Evolutionary conservation across 257 asterid species (phyloP).

Genomic region (Rubia yunnanensis): DNA sequence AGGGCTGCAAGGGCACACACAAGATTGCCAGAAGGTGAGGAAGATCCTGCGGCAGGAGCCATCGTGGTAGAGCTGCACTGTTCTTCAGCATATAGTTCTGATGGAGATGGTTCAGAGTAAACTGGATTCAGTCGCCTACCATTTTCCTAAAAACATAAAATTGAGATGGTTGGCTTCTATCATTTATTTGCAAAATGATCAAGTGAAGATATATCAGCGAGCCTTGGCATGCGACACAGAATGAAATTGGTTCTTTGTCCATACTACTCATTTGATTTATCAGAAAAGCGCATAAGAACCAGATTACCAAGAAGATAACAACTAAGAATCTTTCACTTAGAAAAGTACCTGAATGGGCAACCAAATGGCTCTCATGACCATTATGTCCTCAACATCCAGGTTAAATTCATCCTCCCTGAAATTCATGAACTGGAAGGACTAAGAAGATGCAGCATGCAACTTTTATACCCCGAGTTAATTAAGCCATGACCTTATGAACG

Average conservation of each 20-base stretch:
- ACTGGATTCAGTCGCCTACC: slow-evolving; percentile 41
- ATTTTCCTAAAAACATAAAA: slow-evolving; percentile 43
- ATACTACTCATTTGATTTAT: not conserved
- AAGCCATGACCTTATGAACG: not conserved
- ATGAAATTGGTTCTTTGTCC: not conserved
- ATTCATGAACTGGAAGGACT: slow-evolving; percentile 15
- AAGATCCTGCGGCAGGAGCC: slow-evolving; percentile 38
- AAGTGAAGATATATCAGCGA: not conserved
- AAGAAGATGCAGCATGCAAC: slow-evolving; percentile 1
- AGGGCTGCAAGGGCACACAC: slow-evolving; percentile 91
- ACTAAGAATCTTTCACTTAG: not conserved
- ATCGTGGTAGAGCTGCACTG: slow-evolving; percentile 19
- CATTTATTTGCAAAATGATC: not conserved
- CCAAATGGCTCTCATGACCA: slow-evolving; percentile 99
- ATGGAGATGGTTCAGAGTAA: slow-evolving; percentile 29
- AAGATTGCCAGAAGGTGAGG: slow-evolving; percentile 84
- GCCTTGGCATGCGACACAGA: too few relatives aligned
- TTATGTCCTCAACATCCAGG: slow-evolving; percentile 94
- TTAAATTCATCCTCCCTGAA: slow-evolving; percentile 86
- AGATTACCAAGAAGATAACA: not conserved
- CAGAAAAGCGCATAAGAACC: not conserved
- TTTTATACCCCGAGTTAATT: not conserved
- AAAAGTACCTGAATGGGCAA: slow-evolving; percentile 89
- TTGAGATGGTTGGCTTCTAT: not conserved
- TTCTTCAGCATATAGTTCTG: slow-evolving; percentile 42